Evolutionary conservation across 805 yeast genomes (phyloP).

Genomic region (Wickerhamiella galacta): DNA sequence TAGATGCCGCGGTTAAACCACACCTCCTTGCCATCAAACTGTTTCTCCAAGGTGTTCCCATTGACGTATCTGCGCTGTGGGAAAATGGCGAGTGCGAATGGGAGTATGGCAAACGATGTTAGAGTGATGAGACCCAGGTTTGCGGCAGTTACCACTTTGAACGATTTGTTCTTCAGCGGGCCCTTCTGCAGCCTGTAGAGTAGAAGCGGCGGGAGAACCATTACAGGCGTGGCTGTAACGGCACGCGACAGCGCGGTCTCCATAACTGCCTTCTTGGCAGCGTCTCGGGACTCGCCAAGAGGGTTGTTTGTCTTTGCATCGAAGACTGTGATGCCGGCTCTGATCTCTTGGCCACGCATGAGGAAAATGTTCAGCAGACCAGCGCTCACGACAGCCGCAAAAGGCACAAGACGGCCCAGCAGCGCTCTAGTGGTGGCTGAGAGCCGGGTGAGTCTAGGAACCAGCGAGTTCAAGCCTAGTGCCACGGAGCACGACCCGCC

Average conservation of each 20-base stretch:
- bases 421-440: constrained; percentile 53
- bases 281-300: constrained; percentile 58
- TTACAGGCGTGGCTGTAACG: constrained; percentile 89
- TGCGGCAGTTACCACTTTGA: constrained; percentile 46
- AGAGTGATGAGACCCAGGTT: constrained; percentile 73
- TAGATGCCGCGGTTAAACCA: constrained; percentile 91
- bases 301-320: constrained; percentile 23
- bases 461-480: constrained; percentile 74
- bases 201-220: constrained; percentile 88
- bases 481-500: constrained; percentile 93
- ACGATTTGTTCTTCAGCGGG: constrained; percentile 48
- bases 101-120: constrained; percentile 76
- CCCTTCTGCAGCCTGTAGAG: constrained; percentile 63
- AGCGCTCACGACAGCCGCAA: constrained; percentile 96
- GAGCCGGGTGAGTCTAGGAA: constrained; percentile 66
- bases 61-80: constrained; percentile 67
- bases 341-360: constrained; percentile 91
- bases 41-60: constrained; percentile 44
- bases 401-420: constrained; percentile 80
- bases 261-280: constrained; percentile 87
- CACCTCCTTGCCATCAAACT: constrained; percentile 44
- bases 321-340: constrained; percentile 30
- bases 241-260: constrained; percentile 94
- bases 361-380: constrained; percentile 91
- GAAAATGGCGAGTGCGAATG: constrained; percentile 89